Evolutionary conservation across 371 early-diverging fungal species (phyloP).

Genomic region (Parasitella parasitica): DNA sequence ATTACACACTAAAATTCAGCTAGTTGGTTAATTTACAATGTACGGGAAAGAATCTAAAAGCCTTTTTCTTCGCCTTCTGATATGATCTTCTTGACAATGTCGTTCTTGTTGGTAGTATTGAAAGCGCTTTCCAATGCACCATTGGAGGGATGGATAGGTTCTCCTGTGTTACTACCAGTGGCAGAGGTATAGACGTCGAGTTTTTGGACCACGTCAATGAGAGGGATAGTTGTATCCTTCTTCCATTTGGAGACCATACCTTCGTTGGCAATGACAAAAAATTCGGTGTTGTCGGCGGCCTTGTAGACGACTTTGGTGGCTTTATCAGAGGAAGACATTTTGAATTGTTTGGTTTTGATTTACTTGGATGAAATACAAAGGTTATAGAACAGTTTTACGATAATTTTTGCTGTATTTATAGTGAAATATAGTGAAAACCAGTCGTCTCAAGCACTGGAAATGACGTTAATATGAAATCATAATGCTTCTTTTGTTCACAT

Average conservation of each 20-base stretch:
- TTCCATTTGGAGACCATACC: constrained; percentile 36
- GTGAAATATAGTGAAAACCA: neutral
- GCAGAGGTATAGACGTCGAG: constrained; percentile 20
- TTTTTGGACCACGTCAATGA: constrained; percentile 46
- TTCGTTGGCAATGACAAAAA: constrained; percentile 40
- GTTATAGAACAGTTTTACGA: neutral
- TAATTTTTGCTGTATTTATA: neutral
- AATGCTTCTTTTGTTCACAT: neutral
- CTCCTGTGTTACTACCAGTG: constrained; percentile 27
- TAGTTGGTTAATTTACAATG: neutral
- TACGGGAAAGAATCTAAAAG: neutral
- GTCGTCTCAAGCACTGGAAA: neutral
- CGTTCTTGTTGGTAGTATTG: constrained; percentile 21
- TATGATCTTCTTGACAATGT: constrained; percentile 29
- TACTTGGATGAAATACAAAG: neutral
- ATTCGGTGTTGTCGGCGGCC: constrained; percentile 31
- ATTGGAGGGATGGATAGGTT: constrained; percentile 22
- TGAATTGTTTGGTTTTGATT: neutral
- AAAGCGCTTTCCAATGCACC: constrained; percentile 21
- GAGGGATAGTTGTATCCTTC: constrained; percentile 40
- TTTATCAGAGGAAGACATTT: constrained; percentile 16
- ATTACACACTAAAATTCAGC: neutral
- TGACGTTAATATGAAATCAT: neutral
- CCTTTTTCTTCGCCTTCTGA: constrained; percentile 25
- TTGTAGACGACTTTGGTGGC: constrained; percentile 35